A percentile compares a stretch with the other conserved stretches of the same genome.
phyloP scores from a whole-genome alignment of 805 yeast genomes.

The Monosporozyma aerobia region DNA sequence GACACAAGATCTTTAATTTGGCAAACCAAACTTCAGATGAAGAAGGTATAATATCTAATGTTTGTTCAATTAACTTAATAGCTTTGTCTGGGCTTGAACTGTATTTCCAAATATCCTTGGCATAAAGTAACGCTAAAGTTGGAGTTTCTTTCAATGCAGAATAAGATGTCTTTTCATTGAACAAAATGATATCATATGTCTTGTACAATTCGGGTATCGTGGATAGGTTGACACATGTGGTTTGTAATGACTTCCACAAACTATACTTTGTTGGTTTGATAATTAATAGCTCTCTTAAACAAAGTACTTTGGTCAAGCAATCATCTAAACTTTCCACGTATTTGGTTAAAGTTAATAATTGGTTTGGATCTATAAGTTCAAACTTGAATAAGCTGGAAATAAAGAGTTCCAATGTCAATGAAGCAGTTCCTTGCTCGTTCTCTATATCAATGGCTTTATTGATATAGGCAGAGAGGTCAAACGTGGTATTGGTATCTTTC shows the following conservation, averaged over 20 bases:
- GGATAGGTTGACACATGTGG: slow-evolving; percentile 28
- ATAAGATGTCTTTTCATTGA: slow-evolving; percentile 3
- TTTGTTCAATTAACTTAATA: slow-evolving; percentile 41
- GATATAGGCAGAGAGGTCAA: slow-evolving; percentile 43
- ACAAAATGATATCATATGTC: slow-evolving; percentile 47
- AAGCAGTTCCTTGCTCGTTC: neutral
- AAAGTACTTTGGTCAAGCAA: slow-evolving; percentile 33
- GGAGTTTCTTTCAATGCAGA: slow-evolving; percentile 39
- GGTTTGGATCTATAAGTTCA: slow-evolving; percentile 16
- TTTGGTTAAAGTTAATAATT: neutral
- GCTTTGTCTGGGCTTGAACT: slow-evolving; percentile 44
- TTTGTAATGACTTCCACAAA: slow-evolving; percentile 43
- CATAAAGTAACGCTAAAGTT: slow-evolving; percentile 55
- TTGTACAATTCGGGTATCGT: slow-evolving; percentile 29
- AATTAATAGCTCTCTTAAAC: slow-evolving; percentile 34
- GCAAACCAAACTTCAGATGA: slow-evolving; percentile 62
- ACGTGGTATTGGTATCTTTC: slow-evolving; percentile 32
- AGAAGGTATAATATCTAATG: slow-evolving; percentile 35
- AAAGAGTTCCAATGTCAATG: slow-evolving; percentile 35
- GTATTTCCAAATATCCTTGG: slow-evolving; percentile 56
- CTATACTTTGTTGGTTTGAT: slow-evolving; percentile 38
- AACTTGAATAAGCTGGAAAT: slow-evolving; percentile 41
- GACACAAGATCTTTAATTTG: slow-evolving; percentile 53
- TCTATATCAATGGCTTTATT: slow-evolving; percentile 12
- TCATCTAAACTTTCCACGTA: slow-evolving; percentile 15